Conservation (phyloP, 202 grass and related monocot species). For the Schoenoplectus tabernaemontani region DNA sequence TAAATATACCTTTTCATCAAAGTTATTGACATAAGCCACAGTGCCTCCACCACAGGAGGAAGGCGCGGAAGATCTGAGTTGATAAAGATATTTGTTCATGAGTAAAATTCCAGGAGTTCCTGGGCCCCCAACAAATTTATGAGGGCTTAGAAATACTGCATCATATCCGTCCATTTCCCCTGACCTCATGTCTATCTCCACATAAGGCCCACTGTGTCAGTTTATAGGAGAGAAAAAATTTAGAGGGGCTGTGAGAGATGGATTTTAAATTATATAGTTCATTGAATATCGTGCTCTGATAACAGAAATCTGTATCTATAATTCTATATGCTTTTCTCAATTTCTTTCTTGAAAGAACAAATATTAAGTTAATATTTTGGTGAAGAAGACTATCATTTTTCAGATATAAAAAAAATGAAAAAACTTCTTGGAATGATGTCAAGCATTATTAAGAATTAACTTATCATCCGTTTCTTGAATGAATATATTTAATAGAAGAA, state of each 20-base stretch:
- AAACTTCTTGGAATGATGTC: neutral
- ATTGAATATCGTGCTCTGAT: neutral
- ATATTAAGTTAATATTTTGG: neutral
- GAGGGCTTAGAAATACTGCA: constrained; percentile 61
- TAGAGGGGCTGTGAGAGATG: neutral
- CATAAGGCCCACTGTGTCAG: constrained; percentile 53
- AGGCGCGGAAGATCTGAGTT: constrained; percentile 36
- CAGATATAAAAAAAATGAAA: neutral
- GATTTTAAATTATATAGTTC: too few relatives aligned
- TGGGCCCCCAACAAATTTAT: constrained; percentile 76
- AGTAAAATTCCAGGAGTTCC: constrained; percentile 63
- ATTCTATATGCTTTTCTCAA: neutral
- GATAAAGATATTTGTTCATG: constrained; percentile 64
- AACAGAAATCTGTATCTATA: neutral
- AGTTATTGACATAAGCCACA: constrained; percentile 57
- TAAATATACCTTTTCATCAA: constrained; percentile 40
- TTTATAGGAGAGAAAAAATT: neutral
- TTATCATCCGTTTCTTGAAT: neutral
- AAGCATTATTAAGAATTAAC: neutral
- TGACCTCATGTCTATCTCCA: constrained; percentile 77
- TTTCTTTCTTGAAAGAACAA: neutral
- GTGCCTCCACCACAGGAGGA: constrained; percentile 66
- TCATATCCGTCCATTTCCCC: constrained; percentile 72
- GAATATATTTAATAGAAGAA: neutral
- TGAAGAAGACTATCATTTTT: neutral